Evolutionary conservation across 2,329 filamentous ascomycete species (phyloP).

Genomic region (Alternaria triticimaculans): DNA sequence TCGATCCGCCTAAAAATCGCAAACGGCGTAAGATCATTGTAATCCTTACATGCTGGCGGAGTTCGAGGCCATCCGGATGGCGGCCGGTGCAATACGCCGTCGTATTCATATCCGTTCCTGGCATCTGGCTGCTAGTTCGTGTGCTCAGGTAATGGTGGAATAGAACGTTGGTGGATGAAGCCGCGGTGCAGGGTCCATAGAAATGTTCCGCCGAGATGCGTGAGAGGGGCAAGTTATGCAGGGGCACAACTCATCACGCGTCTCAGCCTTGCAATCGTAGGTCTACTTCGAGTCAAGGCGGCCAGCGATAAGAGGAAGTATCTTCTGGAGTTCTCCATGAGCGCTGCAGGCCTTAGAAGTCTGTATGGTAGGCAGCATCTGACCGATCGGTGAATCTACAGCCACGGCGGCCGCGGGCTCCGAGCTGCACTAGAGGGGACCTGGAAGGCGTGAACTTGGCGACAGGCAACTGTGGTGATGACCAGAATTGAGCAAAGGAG

Average conservation of each 20-base stretch:
- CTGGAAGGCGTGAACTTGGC: background rate
- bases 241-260: conserved; percentile 5
- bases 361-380: background rate
- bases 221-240: conserved; percentile 15
- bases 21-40: background rate
- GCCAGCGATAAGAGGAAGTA: background rate
- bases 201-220: background rate
- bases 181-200: conserved; percentile 11
- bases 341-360: background rate
- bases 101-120: background rate
- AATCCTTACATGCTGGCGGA: background rate
- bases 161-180: background rate
- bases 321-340: background rate
- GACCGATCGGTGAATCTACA: background rate
- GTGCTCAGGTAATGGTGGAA: background rate
- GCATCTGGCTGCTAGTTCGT: background rate
- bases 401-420: conserved; percentile 1
- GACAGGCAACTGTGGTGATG: background rate
- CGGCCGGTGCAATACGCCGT: background rate
- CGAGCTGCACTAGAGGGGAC: background rate
- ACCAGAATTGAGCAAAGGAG: background rate
- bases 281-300: background rate
- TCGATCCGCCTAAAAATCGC: conserved; percentile 20
- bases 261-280: conserved; percentile 1
- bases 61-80: background rate